Percentiles rank a stretch among this genome's conserved stretches.
These are phyloP conservation scores for Cutaneotrichosporon mucoides DNA, from an alignment of 1,284 basidiomycete genomes.

Conservation along the genomic window DNA sequence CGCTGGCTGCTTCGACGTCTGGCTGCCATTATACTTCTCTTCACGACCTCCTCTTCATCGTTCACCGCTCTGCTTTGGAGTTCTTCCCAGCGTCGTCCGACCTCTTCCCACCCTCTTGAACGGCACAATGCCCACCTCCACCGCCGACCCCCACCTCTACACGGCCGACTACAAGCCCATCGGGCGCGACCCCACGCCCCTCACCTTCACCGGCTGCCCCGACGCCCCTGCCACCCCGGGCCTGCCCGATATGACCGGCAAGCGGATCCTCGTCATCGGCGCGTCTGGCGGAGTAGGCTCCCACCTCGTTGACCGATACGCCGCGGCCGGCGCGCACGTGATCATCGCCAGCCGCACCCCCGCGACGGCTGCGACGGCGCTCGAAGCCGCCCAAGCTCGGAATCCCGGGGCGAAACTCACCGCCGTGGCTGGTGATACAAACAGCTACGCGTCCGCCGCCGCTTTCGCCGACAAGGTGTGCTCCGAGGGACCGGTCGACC, in stretches of 20 bases:
- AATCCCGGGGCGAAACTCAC: background rate
- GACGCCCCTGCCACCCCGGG: background rate
- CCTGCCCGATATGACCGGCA: background rate
- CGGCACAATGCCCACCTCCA: too few relatives aligned
- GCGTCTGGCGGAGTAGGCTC: background rate
- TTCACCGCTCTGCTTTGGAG: too few relatives aligned
- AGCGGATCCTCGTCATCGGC: constrained; percentile 2
- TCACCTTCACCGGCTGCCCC: background rate
- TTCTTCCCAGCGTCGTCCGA: too few relatives aligned
- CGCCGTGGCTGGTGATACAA: background rate
- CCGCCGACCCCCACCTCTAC: too few relatives aligned
- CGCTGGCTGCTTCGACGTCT: too few relatives aligned
- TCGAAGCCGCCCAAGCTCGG: background rate
- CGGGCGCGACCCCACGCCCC: background rate
- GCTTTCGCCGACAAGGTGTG: background rate
- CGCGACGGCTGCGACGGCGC: background rate
- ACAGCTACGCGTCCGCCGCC: background rate
- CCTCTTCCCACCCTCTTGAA: too few relatives aligned
- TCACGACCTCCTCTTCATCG: too few relatives aligned
- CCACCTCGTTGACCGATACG: background rate
- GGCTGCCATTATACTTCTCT: too few relatives aligned
- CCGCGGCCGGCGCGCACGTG: background rate
- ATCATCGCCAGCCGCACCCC: background rate
- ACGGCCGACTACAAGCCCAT: background rate
- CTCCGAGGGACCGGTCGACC: background rate